phyloP scores from a whole-genome alignment of 805 yeast species.

The Suhomyces faveliae region DNA sequence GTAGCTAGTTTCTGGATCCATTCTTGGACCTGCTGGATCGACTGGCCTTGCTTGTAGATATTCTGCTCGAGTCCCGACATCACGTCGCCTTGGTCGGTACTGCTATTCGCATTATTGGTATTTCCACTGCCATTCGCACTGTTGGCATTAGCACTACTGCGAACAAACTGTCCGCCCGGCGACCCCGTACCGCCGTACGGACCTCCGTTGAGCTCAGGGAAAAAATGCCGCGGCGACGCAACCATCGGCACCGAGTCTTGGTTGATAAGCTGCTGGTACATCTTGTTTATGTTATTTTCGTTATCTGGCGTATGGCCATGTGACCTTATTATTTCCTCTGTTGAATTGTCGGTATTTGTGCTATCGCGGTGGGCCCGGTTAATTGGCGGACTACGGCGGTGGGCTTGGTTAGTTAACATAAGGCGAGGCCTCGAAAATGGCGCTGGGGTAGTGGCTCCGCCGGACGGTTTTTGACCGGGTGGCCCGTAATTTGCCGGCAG shows the following conservation, averaged over 20 bases:
- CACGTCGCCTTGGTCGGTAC: slow-evolving; percentile 11
- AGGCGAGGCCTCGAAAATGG: slow-evolving; percentile 34
- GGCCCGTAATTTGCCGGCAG: background rate
- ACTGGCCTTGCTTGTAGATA: slow-evolving; percentile 48
- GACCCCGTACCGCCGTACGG: slow-evolving; percentile 7
- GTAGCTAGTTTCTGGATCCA: slow-evolving; percentile 44
- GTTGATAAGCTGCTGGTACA: slow-evolving; percentile 32
- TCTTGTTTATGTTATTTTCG: slow-evolving; percentile 20
- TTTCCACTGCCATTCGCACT: slow-evolving; percentile 4
- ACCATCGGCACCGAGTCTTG: slow-evolving; percentile 18
- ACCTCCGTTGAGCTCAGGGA: slow-evolving; percentile 29
- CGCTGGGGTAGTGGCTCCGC: background rate
- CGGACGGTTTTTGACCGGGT: slow-evolving; percentile 5
- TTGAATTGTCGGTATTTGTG: slow-evolving; percentile 4
- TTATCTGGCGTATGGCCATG: slow-evolving; percentile 19
- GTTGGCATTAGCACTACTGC: background rate
- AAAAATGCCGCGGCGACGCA: slow-evolving; percentile 32
- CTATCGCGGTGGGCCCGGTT: slow-evolving; percentile 3
- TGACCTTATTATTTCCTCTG: slow-evolving; percentile 30
- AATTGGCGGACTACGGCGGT: slow-evolving; percentile 18
- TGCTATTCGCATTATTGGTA: slow-evolving; percentile 1
- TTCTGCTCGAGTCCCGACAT: slow-evolving; percentile 46
- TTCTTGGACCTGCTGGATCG: slow-evolving; percentile 55
- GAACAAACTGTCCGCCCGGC: slow-evolving; percentile 8
- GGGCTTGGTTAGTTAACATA: slow-evolving; percentile 42